Evolutionary conservation across 352 stramenopile species (phyloP), one percentile per base, ranked within the genome.

Genomic region (Phytophthora agathidicida): DNA sequence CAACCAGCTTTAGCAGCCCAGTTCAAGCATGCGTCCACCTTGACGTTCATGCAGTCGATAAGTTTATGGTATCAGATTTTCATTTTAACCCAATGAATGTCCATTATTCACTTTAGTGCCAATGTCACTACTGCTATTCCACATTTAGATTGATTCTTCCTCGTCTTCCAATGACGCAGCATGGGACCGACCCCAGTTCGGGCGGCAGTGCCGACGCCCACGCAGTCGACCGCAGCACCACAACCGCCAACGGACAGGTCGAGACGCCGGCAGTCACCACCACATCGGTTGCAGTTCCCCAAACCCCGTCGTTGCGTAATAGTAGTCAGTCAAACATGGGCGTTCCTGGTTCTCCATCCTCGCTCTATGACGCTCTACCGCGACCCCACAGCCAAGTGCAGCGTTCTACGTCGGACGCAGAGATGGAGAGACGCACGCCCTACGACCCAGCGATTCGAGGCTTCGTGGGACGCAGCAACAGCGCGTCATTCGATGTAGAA

Each of bases 341-440:
- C 13, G 14, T 61, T 22, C 24, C 42, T 24, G 8, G 23, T 3
- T 16, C 39, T 26, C 14, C 14, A 7, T 33, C 14, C 3, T 20
- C 35, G 6, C 11, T 22, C 27, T 19, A 16, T 14, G 59, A 73
- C 48, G 44, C 46, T 2, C 52, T 73, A 6, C 50, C 64, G 19
- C 44, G 64, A 2, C 64, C 64, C 20, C 53, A 66, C 20, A 37
- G 26, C 27, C 47, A 28, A 19, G 33, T 44, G n/a, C 59, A 52
- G 7, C 51, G 47, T 42, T 51, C 28, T 31, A 44, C 37, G 13
- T 51, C 36, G 3, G 51, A 66, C 31, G 13, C 20, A 1, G 44
- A 58, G 41, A 35, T 51, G 17, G 47, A 61, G 9, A 38, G 41
- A 35, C 41, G 24, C 14, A 35, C 32, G 14, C 23, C 41, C 1